These are phyloP conservation scores for Rhodotorula mucilaginosa DNA, from an alignment of 1,284 basidiomycete species.

Conservation along the genomic window DNA sequence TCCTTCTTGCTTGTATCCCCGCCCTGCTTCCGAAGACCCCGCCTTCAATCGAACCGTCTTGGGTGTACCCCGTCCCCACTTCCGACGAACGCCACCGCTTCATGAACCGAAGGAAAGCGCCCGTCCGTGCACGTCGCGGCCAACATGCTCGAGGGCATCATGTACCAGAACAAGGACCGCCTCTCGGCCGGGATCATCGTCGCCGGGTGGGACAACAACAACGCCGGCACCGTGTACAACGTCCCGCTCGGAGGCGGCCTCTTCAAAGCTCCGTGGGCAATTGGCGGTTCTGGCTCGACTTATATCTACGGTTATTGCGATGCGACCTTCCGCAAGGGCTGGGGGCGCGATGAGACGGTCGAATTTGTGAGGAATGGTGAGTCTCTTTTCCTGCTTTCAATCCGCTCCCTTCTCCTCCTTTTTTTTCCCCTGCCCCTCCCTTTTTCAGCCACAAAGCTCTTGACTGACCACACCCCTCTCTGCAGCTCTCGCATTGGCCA, in stretches of 20 bases:
- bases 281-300: conserved; percentile 94
- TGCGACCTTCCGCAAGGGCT: conserved; percentile 93
- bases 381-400: conserved; percentile 48
- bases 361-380: conserved; percentile 93
- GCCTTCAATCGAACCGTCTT: too few species aligned
- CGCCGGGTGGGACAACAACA: conserved; percentile 92
- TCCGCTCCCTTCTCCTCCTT: neutral
- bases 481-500: conserved; percentile 85
- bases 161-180: conserved; percentile 84
- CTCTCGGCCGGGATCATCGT: conserved; percentile 95
- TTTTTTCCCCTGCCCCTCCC: neutral
- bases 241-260: conserved; percentile 90
- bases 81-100: too few species aligned
- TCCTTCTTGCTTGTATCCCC: too few species aligned
- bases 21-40: too few species aligned
- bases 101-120: conserved; percentile 59
- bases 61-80: too few species aligned
- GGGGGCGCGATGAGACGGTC: conserved; percentile 84
- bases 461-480: too few species aligned
- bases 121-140: conserved; percentile 82
- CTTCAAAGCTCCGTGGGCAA: conserved; percentile 94
- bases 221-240: conserved; percentile 93
- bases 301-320: conserved; percentile 99
- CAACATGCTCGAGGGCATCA: conserved; percentile 79
- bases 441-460: neutral